Conservation (phyloP, 2,329 filamentous ascomycete genomes). For the Dendrostoma leiphaemia region DNA sequence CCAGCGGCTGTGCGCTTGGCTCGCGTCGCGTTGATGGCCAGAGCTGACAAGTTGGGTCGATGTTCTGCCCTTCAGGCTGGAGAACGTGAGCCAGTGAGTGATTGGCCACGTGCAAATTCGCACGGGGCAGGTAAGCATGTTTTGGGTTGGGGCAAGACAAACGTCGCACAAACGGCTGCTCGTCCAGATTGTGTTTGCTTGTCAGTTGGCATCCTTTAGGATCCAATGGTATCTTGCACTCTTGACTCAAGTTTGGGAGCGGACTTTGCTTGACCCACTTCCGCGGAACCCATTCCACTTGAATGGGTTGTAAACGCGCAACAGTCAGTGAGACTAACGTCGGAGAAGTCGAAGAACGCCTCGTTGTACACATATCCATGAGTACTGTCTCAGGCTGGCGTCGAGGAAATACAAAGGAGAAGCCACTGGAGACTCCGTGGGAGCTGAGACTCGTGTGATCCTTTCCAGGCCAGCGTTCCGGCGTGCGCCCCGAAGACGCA, state of each 20-base stretch:
- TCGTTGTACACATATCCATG: neutral
- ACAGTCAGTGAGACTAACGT: neutral
- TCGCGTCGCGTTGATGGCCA: neutral
- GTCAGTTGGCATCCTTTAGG: too few relatives aligned
- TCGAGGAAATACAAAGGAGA: neutral
- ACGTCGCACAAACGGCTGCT: neutral
- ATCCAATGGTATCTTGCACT: neutral
- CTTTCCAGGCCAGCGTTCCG: too few relatives aligned
- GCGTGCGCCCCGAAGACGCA: neutral
- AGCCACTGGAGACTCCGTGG: neutral
- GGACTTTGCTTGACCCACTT: neutral
- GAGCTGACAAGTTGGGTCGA: neutral
- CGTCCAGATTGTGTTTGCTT: too few relatives aligned
- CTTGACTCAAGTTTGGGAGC: neutral
- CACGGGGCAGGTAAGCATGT: neutral
- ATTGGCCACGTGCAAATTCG: neutral
- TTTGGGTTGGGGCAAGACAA: neutral
- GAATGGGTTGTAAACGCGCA: neutral
- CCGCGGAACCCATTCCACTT: neutral
- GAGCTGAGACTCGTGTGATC: neutral
- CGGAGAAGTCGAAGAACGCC: neutral
- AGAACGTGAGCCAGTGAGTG: neutral
- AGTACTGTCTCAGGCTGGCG: slow-evolving; percentile 7
- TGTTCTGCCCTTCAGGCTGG: neutral
- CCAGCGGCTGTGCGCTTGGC: neutral